Evolutionary conservation across 306 rosid genomes (phyloP), one percentile per base, ranked within the genome.

Genomic region (Prunus kanzakura): DNA sequence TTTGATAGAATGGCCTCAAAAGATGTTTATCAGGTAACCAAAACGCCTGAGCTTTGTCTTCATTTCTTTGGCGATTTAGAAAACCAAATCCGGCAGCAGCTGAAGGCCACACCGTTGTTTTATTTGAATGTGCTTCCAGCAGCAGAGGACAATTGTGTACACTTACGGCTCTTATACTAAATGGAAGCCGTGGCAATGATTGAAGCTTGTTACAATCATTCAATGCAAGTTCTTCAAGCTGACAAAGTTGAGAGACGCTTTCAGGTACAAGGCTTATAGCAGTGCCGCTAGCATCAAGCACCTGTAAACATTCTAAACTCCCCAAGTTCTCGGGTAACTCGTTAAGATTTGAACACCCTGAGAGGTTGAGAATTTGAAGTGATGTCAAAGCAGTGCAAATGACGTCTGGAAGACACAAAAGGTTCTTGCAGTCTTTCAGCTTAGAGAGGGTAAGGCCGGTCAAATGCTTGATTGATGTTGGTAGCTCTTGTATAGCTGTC

Each of bases 171-270:
- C 29, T 2, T 27, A 27, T 27, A 27, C 29, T 27, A 27, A 27
- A 27, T 27, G 29, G 29, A 27, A 27, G 29, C 29, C 29, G 2
- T 27, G 29, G 29, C 29, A 27, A 27, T 27, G 29, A 27, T 27
- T 27, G 29, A 27, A 27, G 29, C 29, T 27, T 27, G 29, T 0
- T 32, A 32, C 35, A 32, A 6, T 67, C 30, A 18, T 19, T 19
- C 63, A 76, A 13, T 19, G 9, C 27, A 22, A 81, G 64, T 54
- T 45, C 49, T 58, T 72, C 64, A 20, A 81, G 76, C 29, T 76
- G 15, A 41, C 41, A 22, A 8, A 81, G 84, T 18, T 32, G 84
- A 45, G 20, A 76, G 18, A 81, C 71, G 51, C 58, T 71, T 27
- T 76, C 35, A 3, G 84, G 64, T 27, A 29, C 69, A 4, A 20